These are phyloP conservation scores for Trichosporon sp. DNA, from an alignment of 1,284 basidiomycete genomes.

Conservation along the genomic window DNA sequence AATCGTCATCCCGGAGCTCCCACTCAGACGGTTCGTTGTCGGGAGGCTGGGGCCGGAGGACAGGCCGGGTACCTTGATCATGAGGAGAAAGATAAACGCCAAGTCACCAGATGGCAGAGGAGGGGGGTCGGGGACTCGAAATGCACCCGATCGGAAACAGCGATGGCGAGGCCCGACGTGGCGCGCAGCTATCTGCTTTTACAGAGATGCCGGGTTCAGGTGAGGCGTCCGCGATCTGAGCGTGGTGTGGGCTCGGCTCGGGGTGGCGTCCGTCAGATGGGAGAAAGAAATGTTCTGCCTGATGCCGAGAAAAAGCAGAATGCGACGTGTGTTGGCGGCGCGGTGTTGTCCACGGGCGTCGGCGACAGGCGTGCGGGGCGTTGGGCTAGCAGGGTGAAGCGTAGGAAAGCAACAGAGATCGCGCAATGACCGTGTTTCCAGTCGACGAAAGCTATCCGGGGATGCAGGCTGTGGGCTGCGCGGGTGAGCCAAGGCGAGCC, in stretches of 20 bases:
- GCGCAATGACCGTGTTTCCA: background rate
- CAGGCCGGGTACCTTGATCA: conserved; percentile 13
- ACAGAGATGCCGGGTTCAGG: background rate
- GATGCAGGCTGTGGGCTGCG: too few relatives aligned
- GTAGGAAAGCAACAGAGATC: background rate
- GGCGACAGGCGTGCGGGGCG: too few relatives aligned
- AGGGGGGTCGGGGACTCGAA: background rate
- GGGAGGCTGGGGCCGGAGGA: conserved; percentile 1
- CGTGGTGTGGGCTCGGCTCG: background rate
- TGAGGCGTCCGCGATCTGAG: background rate
- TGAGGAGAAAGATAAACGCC: background rate
- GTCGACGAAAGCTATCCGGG: too few relatives aligned
- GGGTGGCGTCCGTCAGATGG: conserved; percentile 3
- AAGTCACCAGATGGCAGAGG: background rate
- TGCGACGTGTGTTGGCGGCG: background rate
- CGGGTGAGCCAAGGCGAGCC: background rate
- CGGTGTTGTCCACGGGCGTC: background rate
- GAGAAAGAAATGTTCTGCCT: background rate
- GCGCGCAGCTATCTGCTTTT: background rate
- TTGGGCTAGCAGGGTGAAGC: background rate
- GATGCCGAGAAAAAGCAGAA: background rate
- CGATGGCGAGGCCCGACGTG: conserved; percentile 4
- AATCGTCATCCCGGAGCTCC: conserved; percentile 8
- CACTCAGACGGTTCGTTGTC: conserved; percentile 3
- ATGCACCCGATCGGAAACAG: conserved; percentile 9